A percentile compares a stretch with the other conserved stretches of the same genome.
Conservation (phyloP, 176 grass and related monocot genomes). For the Olyra latifolia region DNA sequence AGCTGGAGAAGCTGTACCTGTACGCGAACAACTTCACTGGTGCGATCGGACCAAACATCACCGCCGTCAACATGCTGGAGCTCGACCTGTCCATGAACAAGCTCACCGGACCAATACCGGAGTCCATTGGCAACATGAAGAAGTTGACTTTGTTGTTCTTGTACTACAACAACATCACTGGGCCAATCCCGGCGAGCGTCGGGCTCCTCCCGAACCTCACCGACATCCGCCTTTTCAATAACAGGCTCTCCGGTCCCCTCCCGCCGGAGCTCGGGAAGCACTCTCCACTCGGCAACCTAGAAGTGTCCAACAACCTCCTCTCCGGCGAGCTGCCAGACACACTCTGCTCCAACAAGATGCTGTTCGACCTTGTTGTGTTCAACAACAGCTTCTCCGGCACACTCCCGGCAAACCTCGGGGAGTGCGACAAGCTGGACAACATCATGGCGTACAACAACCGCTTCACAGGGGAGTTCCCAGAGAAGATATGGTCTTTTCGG, state of each 20-base stretch:
- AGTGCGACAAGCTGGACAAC: not conserved
- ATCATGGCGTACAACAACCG: slow-evolving; percentile 45
- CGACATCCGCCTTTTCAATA: slow-evolving; percentile 36
- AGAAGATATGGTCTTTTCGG: slow-evolving; percentile 35
- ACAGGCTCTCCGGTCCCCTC: slow-evolving; percentile 31
- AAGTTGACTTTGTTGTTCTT: slow-evolving; percentile 26
- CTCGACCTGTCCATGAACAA: slow-evolving; percentile 43
- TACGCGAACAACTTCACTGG: not conserved
- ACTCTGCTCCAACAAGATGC: slow-evolving; percentile 26
- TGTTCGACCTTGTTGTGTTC: slow-evolving; percentile 30
- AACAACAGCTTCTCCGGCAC: slow-evolving; percentile 41
- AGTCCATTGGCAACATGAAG: slow-evolving; percentile 18
- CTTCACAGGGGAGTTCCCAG: slow-evolving; percentile 45
- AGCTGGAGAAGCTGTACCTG: slow-evolving; percentile 25
- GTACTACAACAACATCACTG: slow-evolving; percentile 42
- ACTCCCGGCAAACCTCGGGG: slow-evolving; percentile 19
- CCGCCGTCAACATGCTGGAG: not conserved
- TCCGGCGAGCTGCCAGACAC: slow-evolving; percentile 36
- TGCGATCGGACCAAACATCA: not conserved
- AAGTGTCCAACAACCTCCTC: slow-evolving; percentile 38
- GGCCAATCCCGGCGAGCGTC: slow-evolving; percentile 38
- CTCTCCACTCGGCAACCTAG: slow-evolving; percentile 15
- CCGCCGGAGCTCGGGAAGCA: slow-evolving; percentile 50
- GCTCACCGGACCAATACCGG: slow-evolving; percentile 34
- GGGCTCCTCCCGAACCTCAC: not conserved